A percentile compares a stretch with the other conserved stretches of the same genome.
These are phyloP conservation scores for Hypsizygus marmoreus DNA, from an alignment of 768 basidiomycete species.

Conservation along the genomic window DNA sequence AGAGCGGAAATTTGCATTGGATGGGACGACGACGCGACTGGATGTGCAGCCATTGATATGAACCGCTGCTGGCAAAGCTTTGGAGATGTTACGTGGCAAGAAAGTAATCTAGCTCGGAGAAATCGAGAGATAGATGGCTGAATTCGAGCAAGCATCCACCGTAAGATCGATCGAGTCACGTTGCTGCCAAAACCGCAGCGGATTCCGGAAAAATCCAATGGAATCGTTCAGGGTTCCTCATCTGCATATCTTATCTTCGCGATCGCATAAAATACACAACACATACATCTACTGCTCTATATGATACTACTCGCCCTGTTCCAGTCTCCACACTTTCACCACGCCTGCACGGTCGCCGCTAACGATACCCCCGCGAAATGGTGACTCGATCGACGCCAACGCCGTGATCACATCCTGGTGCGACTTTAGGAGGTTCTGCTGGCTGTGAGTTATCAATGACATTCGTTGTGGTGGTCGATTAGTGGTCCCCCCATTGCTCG, in stretches of 20 bases:
- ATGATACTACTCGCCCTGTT: constrained; percentile 40
- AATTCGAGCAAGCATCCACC: constrained; percentile 38
- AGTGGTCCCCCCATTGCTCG: constrained; percentile 46
- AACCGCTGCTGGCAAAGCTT: constrained; percentile 24
- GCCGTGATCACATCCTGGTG: constrained; percentile 93
- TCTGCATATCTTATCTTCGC: constrained; percentile 12
- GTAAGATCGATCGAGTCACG: constrained; percentile 42
- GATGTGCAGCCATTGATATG: constrained; percentile 55
- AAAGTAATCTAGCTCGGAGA: constrained; percentile 32
- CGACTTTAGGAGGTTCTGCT: constrained; percentile 80
- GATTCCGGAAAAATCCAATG: too few relatives aligned
- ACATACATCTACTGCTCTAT: not conserved
- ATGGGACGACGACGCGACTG: constrained; percentile 56
- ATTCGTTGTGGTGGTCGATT: constrained; percentile 76
- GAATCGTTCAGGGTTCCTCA: too few relatives aligned
- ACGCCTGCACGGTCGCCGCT: constrained; percentile 89
- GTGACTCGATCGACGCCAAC: constrained; percentile 84
- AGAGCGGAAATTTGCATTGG: constrained; percentile 50
- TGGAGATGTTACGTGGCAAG: constrained; percentile 24
- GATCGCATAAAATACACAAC: constrained; percentile 6
- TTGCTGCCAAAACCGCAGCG: constrained; percentile 19
- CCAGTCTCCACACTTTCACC: constrained; percentile 88
- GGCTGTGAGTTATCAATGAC: constrained; percentile 76
- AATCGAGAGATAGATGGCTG: constrained; percentile 30
- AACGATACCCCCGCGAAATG: constrained; percentile 91